These are phyloP conservation scores for Ramaria sp. DNA, from an alignment of 768 basidiomycete species.

Conservation along the genomic window DNA sequence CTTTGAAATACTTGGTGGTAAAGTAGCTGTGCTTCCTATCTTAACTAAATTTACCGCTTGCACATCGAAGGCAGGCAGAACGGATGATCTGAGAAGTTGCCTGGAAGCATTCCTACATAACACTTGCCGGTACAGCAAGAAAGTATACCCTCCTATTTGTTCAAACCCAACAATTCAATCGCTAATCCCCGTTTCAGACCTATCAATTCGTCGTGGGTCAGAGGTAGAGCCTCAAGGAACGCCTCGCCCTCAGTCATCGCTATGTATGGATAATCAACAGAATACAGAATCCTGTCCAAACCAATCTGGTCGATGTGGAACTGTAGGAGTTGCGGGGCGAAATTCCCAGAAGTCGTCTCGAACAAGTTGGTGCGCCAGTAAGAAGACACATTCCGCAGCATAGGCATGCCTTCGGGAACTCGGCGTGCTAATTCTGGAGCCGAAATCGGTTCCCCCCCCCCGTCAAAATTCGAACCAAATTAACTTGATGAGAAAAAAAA, in stretches of 20 bases:
- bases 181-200: constrained; percentile 2
- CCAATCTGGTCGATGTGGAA: constrained; percentile 8
- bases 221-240: not conserved
- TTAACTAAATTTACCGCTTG: too few species aligned
- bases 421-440: constrained; percentile 3
- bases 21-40: too few species aligned
- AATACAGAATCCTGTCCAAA: constrained; percentile 8
- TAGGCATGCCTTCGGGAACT: constrained; percentile 6
- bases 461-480: not conserved
- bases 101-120: too few species aligned
- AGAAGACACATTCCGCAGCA: constrained; percentile 4
- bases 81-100: too few species aligned
- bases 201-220: not conserved
- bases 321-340: not conserved
- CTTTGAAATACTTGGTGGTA: too few species aligned
- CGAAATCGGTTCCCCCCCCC: not conserved
- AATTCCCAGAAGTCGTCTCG: constrained; percentile 9
- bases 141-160: not conserved
- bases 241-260: constrained; percentile 1
- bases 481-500: not conserved
- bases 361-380: constrained; percentile 7
- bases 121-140: too few species aligned
- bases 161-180: constrained; percentile 3
- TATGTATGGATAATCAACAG: constrained; percentile 8
- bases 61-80: too few species aligned